Base-by-base conservation (phyloP, 1,284 basidiomycete genomes). In the Trichosporon sp. region DNA sequence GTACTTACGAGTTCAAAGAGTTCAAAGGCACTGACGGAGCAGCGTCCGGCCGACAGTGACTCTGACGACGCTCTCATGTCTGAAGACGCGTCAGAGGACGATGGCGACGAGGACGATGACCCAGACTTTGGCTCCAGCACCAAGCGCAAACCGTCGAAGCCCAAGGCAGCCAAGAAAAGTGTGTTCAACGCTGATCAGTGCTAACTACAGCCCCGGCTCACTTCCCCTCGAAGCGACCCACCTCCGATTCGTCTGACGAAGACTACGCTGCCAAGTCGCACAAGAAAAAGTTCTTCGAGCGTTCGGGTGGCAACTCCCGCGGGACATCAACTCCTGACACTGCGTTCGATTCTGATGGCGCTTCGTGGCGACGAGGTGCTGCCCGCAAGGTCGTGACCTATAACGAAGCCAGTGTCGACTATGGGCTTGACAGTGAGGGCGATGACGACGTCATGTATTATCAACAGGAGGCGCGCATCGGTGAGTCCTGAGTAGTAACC, bases 231-330 rank as follows among this genome's bases (percentile, higher is more conserved):
- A 76, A 80, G 10, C 72, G 76, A 0, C 76, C 77, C 16, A 67
- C 73, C 2, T 80, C 79, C 4, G 76, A 71, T 6, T 82, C 82
- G 4, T 93, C 92, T 3, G 93, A 93, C 80, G 94, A 92, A 11
- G 93, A 95, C 78, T 96, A 95, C 79, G 93, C 91, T 46, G 87
- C 90, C 40, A 91, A 92, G 73, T 89, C 91, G 54, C 91, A 93
- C 86, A 94, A 93, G 86, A 92, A 92, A 86, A 93, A 92, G 85
- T 90, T 88, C 81, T 85, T 84, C 78, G 71, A 74, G 68, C 66
- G 70, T 11, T 72, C 71, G 3, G 71, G 69, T 7, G 88, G 85
- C 71, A 86, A 81, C 78, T 77, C 72, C 67, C 71, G 71, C 40
- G 74, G 70, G 32, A 72, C 68, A n/a, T 76, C 71, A 7, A 81